phyloP scores from a whole-genome alignment of 2,329 filamentous ascomycete genomes.

The Fusarium aywerte region DNA sequence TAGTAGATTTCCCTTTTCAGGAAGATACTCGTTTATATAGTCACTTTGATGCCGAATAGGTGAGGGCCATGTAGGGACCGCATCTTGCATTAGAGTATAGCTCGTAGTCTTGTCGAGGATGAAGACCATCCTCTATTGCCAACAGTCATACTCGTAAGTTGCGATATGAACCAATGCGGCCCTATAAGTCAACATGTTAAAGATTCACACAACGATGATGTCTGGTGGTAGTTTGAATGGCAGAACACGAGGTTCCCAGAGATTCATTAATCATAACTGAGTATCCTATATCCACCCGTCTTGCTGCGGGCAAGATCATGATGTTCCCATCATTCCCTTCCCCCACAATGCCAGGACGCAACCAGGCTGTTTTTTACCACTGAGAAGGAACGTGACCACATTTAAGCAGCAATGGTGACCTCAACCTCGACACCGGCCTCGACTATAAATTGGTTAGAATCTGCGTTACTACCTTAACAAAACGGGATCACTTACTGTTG shows the following conservation, averaged over 20 bases:
- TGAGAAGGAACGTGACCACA: conserved; percentile 16
- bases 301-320: conserved; percentile 26
- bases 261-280: conserved; percentile 40
- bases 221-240: conserved; percentile 7
- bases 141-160: too few species aligned
- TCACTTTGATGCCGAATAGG: too few species aligned
- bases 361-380: conserved; percentile 10
- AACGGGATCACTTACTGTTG: conserved; percentile 66
- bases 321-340: conserved; percentile 39
- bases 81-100: too few species aligned
- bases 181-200: neutral
- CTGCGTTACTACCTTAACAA: neutral
- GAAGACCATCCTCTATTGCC: too few species aligned
- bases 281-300: conserved; percentile 38
- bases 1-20: too few species aligned
- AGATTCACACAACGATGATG: neutral
- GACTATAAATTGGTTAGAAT: conserved; percentile 53
- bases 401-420: conserved; percentile 83
- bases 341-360: conserved; percentile 36
- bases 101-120: too few species aligned
- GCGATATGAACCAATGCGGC: neutral
- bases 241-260: conserved; percentile 38
- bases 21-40: too few species aligned
- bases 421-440: conserved; percentile 93
- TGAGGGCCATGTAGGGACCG: too few species aligned